Base-by-base conservation (phyloP, 169 alveolate genomes). In the Plasmodium cynomolgi region DNA sequence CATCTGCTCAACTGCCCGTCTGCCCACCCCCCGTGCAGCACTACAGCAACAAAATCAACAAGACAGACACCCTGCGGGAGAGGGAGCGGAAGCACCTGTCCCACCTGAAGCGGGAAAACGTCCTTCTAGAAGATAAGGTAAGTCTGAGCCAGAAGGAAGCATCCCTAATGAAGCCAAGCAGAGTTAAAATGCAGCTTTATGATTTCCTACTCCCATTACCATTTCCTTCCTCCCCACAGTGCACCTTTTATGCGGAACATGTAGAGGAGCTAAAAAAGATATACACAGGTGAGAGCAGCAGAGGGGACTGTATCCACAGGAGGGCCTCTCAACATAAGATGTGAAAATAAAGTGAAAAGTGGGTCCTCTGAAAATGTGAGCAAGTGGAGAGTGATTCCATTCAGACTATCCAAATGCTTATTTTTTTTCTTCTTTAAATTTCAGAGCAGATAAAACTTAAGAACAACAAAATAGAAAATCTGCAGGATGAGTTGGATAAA, bases 181-280 rank as follows among this genome's bases (percentile, higher is more conserved):
- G 5, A 31, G 15, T 13, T 9, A 75, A 75, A 15, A 20, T n/a
- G 23, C 29, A 33, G 0, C 8, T 4, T 13, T 33, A 39, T 75
- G 2, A 33, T 75, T 13, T 33, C n/a, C 23, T 33, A 0, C n/a
- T 33, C 62, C 56, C 11, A 33, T 8, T 17, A 74, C 6, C 13
- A 34, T 34, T 84, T 84, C 62, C 23, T 74, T 37, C 41, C 44
- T 33, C 15, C 41, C 41, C 72, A 37, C 50, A 88, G 93, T 72
- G 93, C 56, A 79, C 86, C 83, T 88, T 88, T 88, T 88, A 88
- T 41, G 62, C 88, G 33, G 93, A 88, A 77, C 93, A 88, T 79
- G 88, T 88, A 39, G 93, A 77, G 3, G 90, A 88, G 62, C 41
- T 88, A 39, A 88, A 88, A 58, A 88, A 88, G 72, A 75, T 88